Evolutionary conservation across 371 early-diverging fungal genomes (phyloP).

Genomic region (Apophysomyces variabilis): DNA sequence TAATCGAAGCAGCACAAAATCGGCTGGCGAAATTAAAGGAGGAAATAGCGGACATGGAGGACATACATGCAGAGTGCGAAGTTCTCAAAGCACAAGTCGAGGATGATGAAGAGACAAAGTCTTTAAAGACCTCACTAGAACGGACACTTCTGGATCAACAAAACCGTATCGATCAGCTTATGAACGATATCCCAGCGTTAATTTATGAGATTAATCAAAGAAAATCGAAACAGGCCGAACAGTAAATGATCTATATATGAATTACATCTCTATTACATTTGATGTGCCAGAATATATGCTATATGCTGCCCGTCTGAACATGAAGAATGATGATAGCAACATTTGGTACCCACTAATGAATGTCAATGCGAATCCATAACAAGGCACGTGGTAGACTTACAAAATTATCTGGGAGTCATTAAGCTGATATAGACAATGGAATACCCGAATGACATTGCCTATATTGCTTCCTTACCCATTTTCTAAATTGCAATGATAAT

Average conservation of each 20-base stretch:
- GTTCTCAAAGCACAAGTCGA: not conserved
- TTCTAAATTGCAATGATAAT: no score
- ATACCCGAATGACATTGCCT: no score
- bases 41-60: slow-evolving; percentile 1
- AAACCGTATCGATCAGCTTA: slow-evolving; percentile 13
- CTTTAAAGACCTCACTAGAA: not conserved
- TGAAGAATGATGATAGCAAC: no score
- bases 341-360: no score
- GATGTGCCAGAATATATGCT: no score
- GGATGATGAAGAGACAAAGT: not conserved
- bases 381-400: no score
- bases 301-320: no score
- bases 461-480: no score
- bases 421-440: no score
- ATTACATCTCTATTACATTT: no score
- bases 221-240: not conserved
- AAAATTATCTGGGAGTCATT: no score
- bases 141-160: slow-evolving; percentile 11
- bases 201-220: slow-evolving; percentile 3
- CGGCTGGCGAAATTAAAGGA: slow-evolving; percentile 1
- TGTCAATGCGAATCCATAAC: no score
- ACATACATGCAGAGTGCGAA: not conserved
- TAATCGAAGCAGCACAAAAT: slow-evolving; percentile 8
- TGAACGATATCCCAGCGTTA: slow-evolving; percentile 20
- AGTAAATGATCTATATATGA: not conserved